phyloP scores from a whole-genome alignment of 257 asterid species.

The Lycium ferocissimum region DNA sequence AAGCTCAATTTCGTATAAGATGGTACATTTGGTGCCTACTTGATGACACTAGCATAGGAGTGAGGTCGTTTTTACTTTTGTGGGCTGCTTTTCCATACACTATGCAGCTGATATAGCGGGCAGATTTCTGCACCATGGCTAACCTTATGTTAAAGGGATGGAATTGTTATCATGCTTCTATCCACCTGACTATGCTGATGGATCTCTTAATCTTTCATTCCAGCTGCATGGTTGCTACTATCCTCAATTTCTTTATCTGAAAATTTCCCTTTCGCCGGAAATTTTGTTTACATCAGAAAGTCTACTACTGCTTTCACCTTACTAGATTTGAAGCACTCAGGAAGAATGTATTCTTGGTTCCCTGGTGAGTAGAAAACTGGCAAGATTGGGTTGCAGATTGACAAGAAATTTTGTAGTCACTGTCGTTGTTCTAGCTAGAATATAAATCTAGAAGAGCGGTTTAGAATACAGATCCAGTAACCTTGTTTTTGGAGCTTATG shows the following conservation, averaged over 20 bases:
- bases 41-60: background rate
- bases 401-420: background rate
- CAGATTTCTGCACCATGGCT: background rate
- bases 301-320: conserved; percentile 19
- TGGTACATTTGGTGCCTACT: background rate
- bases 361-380: background rate
- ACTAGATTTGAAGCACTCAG: background rate
- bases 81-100: background rate
- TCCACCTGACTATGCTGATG: conserved; percentile 18
- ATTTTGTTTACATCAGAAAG: background rate
- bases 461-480: background rate
- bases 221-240: background rate
- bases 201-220: conserved; percentile 13
- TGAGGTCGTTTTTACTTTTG: background rate
- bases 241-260: background rate
- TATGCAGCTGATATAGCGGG: conserved; percentile 8
- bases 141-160: conserved; percentile 23
- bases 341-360: background rate
- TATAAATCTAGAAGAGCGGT: background rate
- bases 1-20: background rate
- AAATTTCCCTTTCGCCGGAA: conserved; percentile 1
- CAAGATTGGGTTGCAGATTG: background rate
- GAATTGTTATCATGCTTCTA: conserved; percentile 5
- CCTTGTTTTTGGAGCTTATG: background rate
- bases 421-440: background rate